A percentile compares a stretch with the other conserved stretches of the same genome.
Evolutionary conservation across 2,329 filamentous ascomycete species (phyloP).

Genomic region (Pleoardoris graminearum): DNA sequence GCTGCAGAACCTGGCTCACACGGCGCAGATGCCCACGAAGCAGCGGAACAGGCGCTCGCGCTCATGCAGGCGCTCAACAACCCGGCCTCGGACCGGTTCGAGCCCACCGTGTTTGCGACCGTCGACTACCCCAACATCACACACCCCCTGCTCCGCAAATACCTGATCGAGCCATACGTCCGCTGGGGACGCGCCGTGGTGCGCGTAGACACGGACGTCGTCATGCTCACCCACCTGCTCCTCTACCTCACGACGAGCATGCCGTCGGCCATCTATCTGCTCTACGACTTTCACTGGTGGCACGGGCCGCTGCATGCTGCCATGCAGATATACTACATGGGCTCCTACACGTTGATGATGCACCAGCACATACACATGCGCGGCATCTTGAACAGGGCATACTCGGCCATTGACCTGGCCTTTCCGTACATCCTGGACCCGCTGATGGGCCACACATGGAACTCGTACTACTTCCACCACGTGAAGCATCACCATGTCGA

Average conservation of each 20-base stretch:
- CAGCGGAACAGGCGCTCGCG: conserved; percentile 45
- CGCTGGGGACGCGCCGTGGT: conserved; percentile 60
- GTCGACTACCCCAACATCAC: conserved; percentile 56
- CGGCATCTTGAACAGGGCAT: conserved; percentile 64
- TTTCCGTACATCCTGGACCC: conserved; percentile 78
- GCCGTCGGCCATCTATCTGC: conserved; percentile 69
- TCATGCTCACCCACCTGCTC: conserved; percentile 76
- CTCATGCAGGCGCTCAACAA: conserved; percentile 57
- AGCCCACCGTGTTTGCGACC: conserved; percentile 59
- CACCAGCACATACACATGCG: conserved; percentile 83
- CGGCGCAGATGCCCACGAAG: conserved; percentile 32
- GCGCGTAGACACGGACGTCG: conserved; percentile 70
- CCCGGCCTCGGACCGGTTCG: conserved; percentile 52
- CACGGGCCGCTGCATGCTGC: conserved; percentile 68
- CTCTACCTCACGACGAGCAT: conserved; percentile 71
- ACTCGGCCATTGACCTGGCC: conserved; percentile 60
- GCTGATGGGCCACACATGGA: conserved; percentile 82
- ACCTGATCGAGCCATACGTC: conserved; percentile 63
- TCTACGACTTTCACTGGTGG: conserved; percentile 65
- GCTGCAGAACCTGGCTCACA: not conserved
- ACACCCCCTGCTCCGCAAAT: conserved; percentile 44
- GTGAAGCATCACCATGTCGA: conserved; percentile 86
- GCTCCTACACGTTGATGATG: conserved; percentile 78
- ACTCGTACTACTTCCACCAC: conserved; percentile 83
- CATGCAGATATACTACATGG: conserved; percentile 70